Evolutionary conservation across 2,329 filamentous ascomycete species (phyloP), one percentile per base, ranked within the genome.

Genomic region (Xylaria multiplex): DNA sequence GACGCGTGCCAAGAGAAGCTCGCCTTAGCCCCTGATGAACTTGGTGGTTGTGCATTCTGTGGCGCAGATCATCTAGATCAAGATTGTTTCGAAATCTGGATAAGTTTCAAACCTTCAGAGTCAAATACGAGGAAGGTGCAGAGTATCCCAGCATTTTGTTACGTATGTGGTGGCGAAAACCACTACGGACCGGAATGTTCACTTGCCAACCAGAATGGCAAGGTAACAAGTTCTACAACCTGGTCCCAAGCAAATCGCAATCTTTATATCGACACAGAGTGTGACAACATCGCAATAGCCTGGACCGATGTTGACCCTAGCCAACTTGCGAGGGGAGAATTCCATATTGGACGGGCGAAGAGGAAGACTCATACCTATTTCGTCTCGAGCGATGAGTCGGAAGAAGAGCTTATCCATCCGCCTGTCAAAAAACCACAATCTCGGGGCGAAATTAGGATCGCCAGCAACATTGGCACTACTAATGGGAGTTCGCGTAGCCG

Each of bases 11-110:
- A 77, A 1, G 87, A 90, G 68, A 87, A 87, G 66, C 81, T 91
- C 48, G 76, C 77, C 2, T 70, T 84, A 57, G 79, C 83, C 16
- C 83, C 83, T 67, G 82, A 82, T 16, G 87, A 89, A 62, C 82
- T 82, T 24, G 79, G 84, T 53, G 82, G 84, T 2, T 93, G 91
- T 74, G 85, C 86, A 11, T 80, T 88, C 40, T 93, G 91, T 76
- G 79, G 79, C 45, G 83, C 83, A 6, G 80, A 83, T 8, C 91
- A 93, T 71, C 70, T 83, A 8, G 90, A 92, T 73, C 74, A 80
- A 13, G 78, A 84, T 2, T 93, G 91, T 75, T 83, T 85, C 59
- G 79, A 83, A 54, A 78, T 90, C 27, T 92, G 88, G 88, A 81
- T 84, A 64, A 87, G 82, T 19, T 90, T 85, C 73, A 75, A 78